Evolutionary conservation across 1,284 basidiomycete genomes (phyloP), one percentile per base, ranked within the genome.

Genomic region (Apiotrichum domesticum): DNA sequence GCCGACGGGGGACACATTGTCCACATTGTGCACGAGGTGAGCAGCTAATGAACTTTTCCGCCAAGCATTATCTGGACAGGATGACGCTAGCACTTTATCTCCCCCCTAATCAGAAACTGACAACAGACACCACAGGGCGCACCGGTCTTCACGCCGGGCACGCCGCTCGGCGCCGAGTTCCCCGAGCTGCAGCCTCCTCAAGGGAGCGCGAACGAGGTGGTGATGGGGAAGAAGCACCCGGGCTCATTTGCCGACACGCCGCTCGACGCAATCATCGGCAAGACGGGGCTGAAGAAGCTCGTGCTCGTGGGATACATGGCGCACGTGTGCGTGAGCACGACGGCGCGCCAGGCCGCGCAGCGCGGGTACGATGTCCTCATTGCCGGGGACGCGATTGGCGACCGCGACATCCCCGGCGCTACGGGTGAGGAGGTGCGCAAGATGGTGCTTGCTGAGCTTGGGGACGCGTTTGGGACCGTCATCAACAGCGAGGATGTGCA

Each of bases 301-400:
- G 61, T 66, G 6, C 37, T 62, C 4, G 59, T 60, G 3, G 66
- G 66, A 2, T 68, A 66, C 54, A 66, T 66, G 66, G 63, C 65
- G 21, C 66, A 66, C 54, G 62, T 65, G 13, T 68, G 66, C 46
- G 61, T 66, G 0, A 62, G 59, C 53, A 68, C 62, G 4, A 68
- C 66, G 4, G 60, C 63, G 6, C 51, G 66, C 47, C 60, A 68
- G 56, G 65, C 63, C 3, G 55, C 62, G 3, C 63, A 68, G 56
- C 55, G 52, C 35, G 65, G 65, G 1, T 65, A 59, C 45, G 62
- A 65, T 29, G 62, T 65, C 8, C 45, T 68, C 14, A 46, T 66
- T 13, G 54, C 56, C n/a, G 35, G 54, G 4, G 66, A 66, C 43
- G 65, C 66, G 1, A 61, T 68, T 34, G 65, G 66, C 13, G 63